A percentile compares a stretch with the other conserved stretches of the same genome.
These are phyloP conservation scores for Osmanthus fragrans DNA, from an alignment of 257 asterid species.

Conservation along the genomic window DNA sequence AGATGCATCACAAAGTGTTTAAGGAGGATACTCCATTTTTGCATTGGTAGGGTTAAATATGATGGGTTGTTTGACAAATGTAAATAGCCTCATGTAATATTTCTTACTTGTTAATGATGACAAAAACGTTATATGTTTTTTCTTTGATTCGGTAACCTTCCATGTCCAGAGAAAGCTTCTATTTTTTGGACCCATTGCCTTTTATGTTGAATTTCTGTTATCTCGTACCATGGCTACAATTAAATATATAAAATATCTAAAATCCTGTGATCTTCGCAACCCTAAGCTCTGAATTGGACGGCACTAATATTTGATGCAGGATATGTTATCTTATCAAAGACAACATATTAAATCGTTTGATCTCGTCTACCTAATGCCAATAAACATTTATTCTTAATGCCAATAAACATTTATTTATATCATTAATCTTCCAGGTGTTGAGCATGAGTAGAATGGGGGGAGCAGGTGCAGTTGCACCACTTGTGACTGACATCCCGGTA, in stretches of 20 bases:
- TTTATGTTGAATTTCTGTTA: not conserved
- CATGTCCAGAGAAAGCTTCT: not conserved
- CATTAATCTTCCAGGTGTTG: slow-evolving; percentile 64
- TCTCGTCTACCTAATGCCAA: not conserved
- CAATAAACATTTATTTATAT: not conserved
- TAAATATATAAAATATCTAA: not conserved
- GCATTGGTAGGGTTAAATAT: not conserved
- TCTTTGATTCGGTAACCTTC: slow-evolving; percentile 4
- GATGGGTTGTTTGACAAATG: not conserved
- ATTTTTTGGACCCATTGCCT: not conserved
- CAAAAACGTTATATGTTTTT: not conserved
- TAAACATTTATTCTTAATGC: slow-evolving; percentile 13
- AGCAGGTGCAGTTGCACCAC: slow-evolving; percentile 98
- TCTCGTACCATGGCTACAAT: not conserved
- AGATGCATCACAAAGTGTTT: not conserved
- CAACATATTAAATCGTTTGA: slow-evolving; percentile 4
- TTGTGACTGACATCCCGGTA: slow-evolving; percentile 87
- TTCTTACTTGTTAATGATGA: not conserved
- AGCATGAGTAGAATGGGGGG: slow-evolving; percentile 99
- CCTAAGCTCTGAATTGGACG: not conserved
- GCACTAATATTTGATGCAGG: not conserved
- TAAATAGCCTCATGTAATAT: not conserved
- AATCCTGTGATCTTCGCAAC: not conserved
- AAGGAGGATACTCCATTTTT: not conserved
- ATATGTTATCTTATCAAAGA: slow-evolving; percentile 12